Evolutionary conservation across 352 stramenopile genomes (phyloP).

Genomic region (Pythium rishiriense): DNA sequence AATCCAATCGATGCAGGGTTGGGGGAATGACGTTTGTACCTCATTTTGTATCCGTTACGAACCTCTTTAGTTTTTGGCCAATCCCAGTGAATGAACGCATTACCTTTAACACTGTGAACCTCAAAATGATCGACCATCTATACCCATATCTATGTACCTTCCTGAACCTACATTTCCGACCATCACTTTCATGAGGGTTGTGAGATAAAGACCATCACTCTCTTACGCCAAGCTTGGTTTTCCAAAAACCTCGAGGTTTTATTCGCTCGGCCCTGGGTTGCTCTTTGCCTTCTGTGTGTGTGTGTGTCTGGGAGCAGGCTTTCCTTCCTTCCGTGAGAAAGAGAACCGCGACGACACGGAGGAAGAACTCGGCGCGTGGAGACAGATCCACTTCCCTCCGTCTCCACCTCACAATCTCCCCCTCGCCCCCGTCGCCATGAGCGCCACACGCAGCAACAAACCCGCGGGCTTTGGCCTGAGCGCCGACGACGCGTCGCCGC

Average conservation of each 20-base stretch:
- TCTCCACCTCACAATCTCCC: background rate
- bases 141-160: background rate
- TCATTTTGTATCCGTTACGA: background rate
- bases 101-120: background rate
- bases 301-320: slow-evolving; percentile 19
- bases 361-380: background rate
- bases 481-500: slow-evolving; percentile 11
- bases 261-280: slow-evolving; percentile 9
- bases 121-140: background rate
- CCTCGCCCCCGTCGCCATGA: slow-evolving; percentile 3
- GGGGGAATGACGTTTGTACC: no score
- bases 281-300: background rate
- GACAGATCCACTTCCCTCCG: background rate
- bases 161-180: background rate
- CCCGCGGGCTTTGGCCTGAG: slow-evolving; percentile 15
- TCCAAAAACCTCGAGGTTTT: slow-evolving; percentile 27
- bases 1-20: no score
- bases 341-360: background rate
- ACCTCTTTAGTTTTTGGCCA: background rate
- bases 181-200: slow-evolving; percentile 17
- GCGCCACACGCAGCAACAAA: slow-evolving; percentile 7
- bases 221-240: background rate
- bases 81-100: background rate
- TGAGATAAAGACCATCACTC: slow-evolving; percentile 17
- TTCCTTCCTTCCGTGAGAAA: slow-evolving; percentile 1